Evolutionary conservation across 768 basidiomycete species (phyloP).

Genomic region (Lentinula sp.): DNA sequence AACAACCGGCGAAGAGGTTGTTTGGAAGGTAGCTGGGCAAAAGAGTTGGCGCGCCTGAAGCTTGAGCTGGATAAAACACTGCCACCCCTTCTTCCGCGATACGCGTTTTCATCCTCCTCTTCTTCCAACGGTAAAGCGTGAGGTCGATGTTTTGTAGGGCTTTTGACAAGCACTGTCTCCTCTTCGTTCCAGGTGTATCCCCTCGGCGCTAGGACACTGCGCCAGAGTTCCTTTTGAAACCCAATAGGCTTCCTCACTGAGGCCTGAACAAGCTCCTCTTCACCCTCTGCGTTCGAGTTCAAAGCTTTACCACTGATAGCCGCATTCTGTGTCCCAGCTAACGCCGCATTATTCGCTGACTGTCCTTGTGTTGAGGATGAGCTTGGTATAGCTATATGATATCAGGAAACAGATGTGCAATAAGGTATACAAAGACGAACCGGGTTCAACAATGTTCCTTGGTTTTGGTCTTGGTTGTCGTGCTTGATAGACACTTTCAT

Average conservation of each 20-base stretch:
- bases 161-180: conserved; percentile 43
- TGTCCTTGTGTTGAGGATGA: not conserved
- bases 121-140: conserved; percentile 10
- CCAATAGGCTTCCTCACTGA: conserved; percentile 38
- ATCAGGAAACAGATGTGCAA: not conserved
- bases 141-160: conserved; percentile 41
- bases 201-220: conserved; percentile 56
- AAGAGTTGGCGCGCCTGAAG: conserved; percentile 62
- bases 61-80: conserved; percentile 23
- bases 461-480: conserved; percentile 55
- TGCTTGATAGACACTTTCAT: conserved; percentile 56
- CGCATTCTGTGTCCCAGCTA: not conserved
- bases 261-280: conserved; percentile 34
- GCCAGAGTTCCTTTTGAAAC: conserved; percentile 33
- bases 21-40: conserved; percentile 33
- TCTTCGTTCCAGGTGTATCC: conserved; percentile 60
- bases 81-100: not conserved
- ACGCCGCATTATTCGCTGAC: not conserved
- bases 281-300: conserved; percentile 39
- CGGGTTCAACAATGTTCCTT: conserved; percentile 25
- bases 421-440: not conserved
- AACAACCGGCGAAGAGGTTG: not conserved
- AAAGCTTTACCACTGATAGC: not conserved
- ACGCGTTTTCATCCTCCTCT: not conserved
- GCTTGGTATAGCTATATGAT: not conserved